Conservation (phyloP, 2,329 filamentous ascomycete genomes). For the Colletotrichum cereale region DNA sequence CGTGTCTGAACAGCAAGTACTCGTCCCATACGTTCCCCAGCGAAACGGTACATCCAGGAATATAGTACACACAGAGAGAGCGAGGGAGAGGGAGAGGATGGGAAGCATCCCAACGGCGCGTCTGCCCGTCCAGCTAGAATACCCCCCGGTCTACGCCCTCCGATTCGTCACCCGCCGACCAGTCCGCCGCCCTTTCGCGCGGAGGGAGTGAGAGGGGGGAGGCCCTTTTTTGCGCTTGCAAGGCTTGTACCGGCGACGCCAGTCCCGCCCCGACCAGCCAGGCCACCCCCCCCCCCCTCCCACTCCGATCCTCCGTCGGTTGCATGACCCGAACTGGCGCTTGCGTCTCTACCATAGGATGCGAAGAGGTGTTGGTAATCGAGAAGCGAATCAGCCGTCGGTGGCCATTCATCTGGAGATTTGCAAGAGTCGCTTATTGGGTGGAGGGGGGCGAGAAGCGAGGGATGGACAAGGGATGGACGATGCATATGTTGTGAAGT, state of each 20-base stretch:
- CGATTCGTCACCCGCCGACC: conserved; percentile 17
- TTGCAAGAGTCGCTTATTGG: background rate
- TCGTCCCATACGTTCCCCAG: background rate
- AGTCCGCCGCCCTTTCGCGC: conserved; percentile 9
- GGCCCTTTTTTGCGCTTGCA: background rate
- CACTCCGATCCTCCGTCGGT: background rate
- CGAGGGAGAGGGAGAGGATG: background rate
- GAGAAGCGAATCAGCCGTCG: background rate
- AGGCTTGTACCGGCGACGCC: background rate
- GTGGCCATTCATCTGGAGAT: background rate
- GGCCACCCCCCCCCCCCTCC: background rate
- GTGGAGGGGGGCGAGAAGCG: background rate
- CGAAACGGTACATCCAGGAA: background rate
- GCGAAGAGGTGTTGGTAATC: background rate
- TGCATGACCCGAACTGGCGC: background rate
- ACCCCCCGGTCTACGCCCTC: conserved; percentile 8
- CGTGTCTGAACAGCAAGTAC: background rate
- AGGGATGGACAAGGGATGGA: too few species aligned
- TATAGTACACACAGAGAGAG: too few species aligned
- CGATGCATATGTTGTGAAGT: background rate
- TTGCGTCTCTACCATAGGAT: background rate
- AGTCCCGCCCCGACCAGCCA: background rate
- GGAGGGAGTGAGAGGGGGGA: too few species aligned
- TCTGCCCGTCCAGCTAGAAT: background rate
- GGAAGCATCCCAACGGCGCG: background rate